Evolutionary conservation across 1,139 yeast genomes (phyloP), one percentile per base, ranked within the genome.

Genomic region (Debaryomyces psychrophilus): DNA sequence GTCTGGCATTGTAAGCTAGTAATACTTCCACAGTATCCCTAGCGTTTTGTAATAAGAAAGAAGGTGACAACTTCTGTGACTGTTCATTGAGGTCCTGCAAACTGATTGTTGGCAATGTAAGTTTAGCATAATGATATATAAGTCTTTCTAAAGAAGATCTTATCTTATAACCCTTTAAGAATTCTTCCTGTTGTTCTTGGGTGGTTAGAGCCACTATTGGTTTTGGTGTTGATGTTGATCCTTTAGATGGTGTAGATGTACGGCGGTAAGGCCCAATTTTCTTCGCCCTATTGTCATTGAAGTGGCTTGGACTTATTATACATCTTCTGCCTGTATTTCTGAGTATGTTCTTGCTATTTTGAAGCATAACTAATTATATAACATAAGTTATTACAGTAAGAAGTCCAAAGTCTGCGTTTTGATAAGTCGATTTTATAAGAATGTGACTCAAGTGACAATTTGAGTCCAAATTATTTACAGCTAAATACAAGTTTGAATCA

Each of bases 91-190:
- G 61, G 8, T 73, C 69, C 45, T 71, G 69, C 45, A 82, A 61
- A 4, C 83, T 73, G 43, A 81, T 68, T 46, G 72, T 71, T 9
- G 83, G 80, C 34, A 81, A 59, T 7, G 74, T 71, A 48, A 69
- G 69, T 25, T 62, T 59, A 2, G 85, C 75, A 52, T 79, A 79
- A 47, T 74, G 71, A 39, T 76, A 68, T 38, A 82, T 77, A 41
- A 82, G 72, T 41, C 76, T 66, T 51, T 81, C 85, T 22, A 82
- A 59, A 8, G 79, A 69, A 1, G 82, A 72, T 37, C 85, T 59
- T 29, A 78, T 70, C 49, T 73, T 71, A 56, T 79, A 79, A 51
- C 79, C 82, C 49, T 74, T 58, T 20, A 71, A 57, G 46, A 73
- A 71, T 46, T 58, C 57, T 45, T 61, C 55, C 45, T 70, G 76